Conservation (phyloP, 2,329 filamentous ascomycete genomes). For the Macroventuria anomochaeta region DNA sequence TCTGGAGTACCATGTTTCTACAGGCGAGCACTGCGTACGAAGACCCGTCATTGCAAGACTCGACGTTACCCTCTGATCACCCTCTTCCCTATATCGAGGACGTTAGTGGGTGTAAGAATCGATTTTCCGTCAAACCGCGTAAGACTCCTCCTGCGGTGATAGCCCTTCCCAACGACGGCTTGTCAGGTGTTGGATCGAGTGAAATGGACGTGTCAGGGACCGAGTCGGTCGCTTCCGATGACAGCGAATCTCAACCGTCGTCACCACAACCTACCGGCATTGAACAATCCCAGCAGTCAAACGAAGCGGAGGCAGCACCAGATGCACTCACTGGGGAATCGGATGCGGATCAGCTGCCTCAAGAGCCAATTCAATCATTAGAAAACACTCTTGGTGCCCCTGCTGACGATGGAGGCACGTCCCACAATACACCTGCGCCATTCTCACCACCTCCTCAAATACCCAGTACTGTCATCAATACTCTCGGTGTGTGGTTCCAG, state of each 20-base stretch:
- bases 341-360: background rate
- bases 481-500: conserved; percentile 15
- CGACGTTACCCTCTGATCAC: background rate
- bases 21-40: conserved; percentile 36
- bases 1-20: conserved; percentile 40
- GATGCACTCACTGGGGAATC: too few relatives aligned
- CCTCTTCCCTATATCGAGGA: conserved; percentile 19
- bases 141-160: background rate
- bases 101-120: conserved; percentile 10
- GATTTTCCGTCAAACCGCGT: conserved; percentile 11
- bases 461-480: conserved; percentile 4
- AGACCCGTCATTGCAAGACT: background rate
- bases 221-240: background rate
- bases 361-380: background rate
- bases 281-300: background rate
- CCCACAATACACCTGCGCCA: background rate
- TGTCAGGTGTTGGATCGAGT: background rate
- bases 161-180: background rate
- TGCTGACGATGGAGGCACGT: background rate
- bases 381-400: background rate
- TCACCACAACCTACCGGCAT: background rate
- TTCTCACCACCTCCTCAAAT: background rate
- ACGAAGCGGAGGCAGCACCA: background rate
- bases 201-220: conserved; percentile 15
- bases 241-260: background rate